Evolutionary conservation across 2,329 filamentous ascomycete species (phyloP).

Genomic region (Aspergillus sp.): DNA sequence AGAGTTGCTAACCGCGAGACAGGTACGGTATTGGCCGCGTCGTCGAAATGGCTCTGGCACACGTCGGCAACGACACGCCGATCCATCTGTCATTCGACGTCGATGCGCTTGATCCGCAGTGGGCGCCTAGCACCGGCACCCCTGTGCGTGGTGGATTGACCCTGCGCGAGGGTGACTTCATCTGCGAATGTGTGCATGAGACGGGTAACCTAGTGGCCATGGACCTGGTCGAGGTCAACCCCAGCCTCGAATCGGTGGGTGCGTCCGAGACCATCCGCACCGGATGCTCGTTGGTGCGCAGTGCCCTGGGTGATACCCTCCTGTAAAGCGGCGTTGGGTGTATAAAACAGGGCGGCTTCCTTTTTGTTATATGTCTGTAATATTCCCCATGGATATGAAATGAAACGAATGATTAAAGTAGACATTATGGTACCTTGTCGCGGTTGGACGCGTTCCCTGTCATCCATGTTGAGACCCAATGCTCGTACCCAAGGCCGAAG

Average conservation of each 20-base stretch:
- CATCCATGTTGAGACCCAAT: neutral
- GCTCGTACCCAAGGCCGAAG: neutral
- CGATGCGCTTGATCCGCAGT: constrained; percentile 92
- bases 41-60: constrained; percentile 96
- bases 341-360: neutral
- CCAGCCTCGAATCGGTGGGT: constrained; percentile 66
- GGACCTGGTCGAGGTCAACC: constrained; percentile 82
- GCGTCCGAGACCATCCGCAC: constrained; percentile 85
- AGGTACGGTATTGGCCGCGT: constrained; percentile 92
- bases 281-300: constrained; percentile 86
- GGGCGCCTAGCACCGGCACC: constrained; percentile 93
- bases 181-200: constrained; percentile 82
- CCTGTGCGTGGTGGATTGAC: constrained; percentile 92
- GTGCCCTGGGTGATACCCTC: constrained; percentile 87
- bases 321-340: constrained; percentile 50
- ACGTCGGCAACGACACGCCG: constrained; percentile 90
- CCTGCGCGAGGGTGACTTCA: constrained; percentile 92
- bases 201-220: constrained; percentile 76
- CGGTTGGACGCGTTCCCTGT: neutral
- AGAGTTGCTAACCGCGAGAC: neutral
- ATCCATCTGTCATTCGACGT: constrained; percentile 98
- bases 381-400: neutral
- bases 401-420: neutral
- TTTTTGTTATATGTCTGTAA: neutral
- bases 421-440: neutral